Evolutionary conservation across 2,329 filamentous ascomycete genomes (phyloP).

Genomic region (Trichoderma sp.): DNA sequence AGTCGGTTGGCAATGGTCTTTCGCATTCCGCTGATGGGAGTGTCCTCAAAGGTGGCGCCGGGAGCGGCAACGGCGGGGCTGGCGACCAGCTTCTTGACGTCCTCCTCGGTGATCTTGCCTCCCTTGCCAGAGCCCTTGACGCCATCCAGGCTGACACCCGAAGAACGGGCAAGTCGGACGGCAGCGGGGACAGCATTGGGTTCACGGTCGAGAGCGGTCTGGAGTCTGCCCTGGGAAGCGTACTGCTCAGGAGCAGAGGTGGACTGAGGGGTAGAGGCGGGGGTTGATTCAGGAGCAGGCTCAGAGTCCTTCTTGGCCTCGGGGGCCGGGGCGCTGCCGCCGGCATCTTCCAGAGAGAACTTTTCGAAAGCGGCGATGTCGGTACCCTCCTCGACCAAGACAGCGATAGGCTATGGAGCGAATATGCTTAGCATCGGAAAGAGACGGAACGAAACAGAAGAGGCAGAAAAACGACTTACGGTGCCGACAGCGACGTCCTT

Average conservation of each 20-base stretch:
- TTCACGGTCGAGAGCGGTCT: conserved; percentile 81
- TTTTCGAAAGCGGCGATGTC: conserved; percentile 86
- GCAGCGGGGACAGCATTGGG: conserved; percentile 70
- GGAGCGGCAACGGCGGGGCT: conserved; percentile 52
- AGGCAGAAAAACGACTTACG: conserved; percentile 57
- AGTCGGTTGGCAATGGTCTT: conserved; percentile 95
- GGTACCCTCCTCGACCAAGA: conserved; percentile 87
- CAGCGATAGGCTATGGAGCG: conserved; percentile 76
- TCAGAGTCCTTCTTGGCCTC: conserved; percentile 66
- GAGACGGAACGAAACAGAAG: neutral
- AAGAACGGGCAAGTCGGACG: conserved; percentile 81
- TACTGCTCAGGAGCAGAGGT: conserved; percentile 65
- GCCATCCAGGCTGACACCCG: conserved; percentile 70
- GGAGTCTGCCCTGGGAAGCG: conserved; percentile 70
- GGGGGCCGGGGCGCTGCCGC: conserved; percentile 68
- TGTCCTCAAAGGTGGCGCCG: conserved; percentile 75
- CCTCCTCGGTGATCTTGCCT: conserved; percentile 86
- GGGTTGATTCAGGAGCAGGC: conserved; percentile 57
- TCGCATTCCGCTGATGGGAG: conserved; percentile 86
- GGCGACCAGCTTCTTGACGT: conserved; percentile 80
- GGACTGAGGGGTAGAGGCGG: conserved; percentile 46
- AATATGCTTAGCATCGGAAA: conserved; percentile 15
- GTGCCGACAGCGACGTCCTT: conserved; percentile 94
- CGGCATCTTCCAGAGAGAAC: conserved; percentile 87
- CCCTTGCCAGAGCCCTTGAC: conserved; percentile 85